Percentiles rank a stretch among this genome's conserved stretches.
These are phyloP conservation scores for Gleditsia sinensis DNA, from an alignment of 306 rosid genomes.

Conservation along the genomic window DNA sequence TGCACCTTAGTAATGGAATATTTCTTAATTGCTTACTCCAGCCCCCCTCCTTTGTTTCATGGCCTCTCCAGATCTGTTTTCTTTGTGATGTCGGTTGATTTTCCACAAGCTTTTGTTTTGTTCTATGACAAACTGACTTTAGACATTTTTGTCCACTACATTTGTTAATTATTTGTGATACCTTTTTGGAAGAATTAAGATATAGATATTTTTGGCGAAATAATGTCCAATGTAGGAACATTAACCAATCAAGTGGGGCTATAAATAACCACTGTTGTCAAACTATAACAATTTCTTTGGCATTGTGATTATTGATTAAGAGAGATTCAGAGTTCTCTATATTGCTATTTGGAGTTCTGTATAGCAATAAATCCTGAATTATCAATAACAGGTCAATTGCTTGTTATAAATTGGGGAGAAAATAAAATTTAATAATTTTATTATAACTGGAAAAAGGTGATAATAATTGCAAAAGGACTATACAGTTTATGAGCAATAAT, in stretches of 20 bases:
- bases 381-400: background rate
- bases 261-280: background rate
- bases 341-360: background rate
- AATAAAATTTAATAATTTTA: background rate
- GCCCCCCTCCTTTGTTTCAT: background rate
- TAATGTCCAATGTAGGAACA: too few relatives aligned
- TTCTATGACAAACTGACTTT: background rate
- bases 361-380: background rate
- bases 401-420: background rate
- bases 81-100: background rate
- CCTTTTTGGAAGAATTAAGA: background rate
- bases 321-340: background rate
- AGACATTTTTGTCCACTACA: background rate
- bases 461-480: background rate
- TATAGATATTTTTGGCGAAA: too few relatives aligned
- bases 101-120: background rate
- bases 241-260: background rate
- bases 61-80: constrained; percentile 1
- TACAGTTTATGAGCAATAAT: background rate
- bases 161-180: background rate
- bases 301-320: constrained; percentile 20
- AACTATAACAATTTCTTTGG: background rate
- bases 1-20: constrained; percentile 2
- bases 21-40: background rate
- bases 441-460: background rate